Evolutionary conservation across 1,284 basidiomycete genomes (phyloP).

Genomic region (Malassezia dermatis): DNA sequence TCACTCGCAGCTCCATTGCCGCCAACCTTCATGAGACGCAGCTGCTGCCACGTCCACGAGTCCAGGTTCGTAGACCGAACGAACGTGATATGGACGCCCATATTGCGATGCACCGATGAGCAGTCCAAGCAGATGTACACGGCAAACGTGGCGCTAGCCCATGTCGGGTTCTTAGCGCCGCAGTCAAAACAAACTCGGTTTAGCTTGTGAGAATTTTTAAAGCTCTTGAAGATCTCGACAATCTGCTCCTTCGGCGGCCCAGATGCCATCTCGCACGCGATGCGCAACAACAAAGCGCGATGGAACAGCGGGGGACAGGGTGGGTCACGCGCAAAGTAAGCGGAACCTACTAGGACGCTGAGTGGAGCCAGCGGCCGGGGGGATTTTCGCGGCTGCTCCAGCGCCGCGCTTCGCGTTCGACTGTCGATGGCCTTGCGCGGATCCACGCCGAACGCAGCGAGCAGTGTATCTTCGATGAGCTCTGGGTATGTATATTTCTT

Average conservation of each 20-base stretch:
- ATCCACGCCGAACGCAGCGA: constrained; percentile 3
- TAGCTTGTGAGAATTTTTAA: constrained; percentile 33
- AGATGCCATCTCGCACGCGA: constrained; percentile 18
- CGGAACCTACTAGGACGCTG: neutral
- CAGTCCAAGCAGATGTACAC: constrained; percentile 98
- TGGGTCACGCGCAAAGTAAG: neutral
- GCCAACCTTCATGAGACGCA: constrained; percentile 91
- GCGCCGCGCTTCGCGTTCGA: neutral
- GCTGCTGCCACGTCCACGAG: constrained; percentile 79
- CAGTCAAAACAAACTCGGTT: constrained; percentile 80
- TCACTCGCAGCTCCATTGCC: constrained; percentile 81
- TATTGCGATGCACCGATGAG: constrained; percentile 85
- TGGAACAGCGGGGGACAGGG: neutral
- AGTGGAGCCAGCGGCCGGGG: neutral
- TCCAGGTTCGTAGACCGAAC: constrained; percentile 97
- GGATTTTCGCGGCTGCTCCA: neutral
- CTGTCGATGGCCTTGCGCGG: constrained; percentile 9
- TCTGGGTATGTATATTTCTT: constrained; percentile 6
- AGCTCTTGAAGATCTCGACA: constrained; percentile 45
- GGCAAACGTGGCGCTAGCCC: constrained; percentile 91
- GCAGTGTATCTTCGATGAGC: constrained; percentile 3
- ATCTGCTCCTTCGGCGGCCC: constrained; percentile 42
- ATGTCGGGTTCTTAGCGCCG: constrained; percentile 88
- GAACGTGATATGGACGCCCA: constrained; percentile 97
- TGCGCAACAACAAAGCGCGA: neutral